A percentile compares a stretch with the other conserved stretches of the same genome.
Conservation (phyloP, 345 rosid genomes). For the Aurinia saxatilis region DNA sequence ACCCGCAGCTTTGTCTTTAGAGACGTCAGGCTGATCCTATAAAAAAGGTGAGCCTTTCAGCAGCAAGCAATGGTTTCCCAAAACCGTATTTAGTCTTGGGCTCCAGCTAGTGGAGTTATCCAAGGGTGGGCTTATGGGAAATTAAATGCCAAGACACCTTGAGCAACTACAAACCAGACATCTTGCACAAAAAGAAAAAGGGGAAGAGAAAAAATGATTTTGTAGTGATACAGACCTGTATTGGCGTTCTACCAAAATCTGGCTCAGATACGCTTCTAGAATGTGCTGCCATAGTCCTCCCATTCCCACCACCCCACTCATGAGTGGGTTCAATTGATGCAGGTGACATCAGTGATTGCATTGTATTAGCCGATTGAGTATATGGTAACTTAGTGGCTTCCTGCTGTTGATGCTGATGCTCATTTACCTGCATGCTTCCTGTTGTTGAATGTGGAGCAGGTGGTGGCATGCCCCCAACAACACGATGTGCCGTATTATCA, state of each 20-base stretch:
- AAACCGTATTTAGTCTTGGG: background rate
- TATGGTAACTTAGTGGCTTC: constrained; percentile 34
- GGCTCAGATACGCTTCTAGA: constrained; percentile 69
- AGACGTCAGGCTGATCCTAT: constrained; percentile 51
- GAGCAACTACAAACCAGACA: background rate
- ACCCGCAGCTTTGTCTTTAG: constrained; percentile 42
- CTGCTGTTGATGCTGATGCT: constrained; percentile 31
- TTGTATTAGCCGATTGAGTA: constrained; percentile 49
- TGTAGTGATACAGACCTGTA: constrained; percentile 30
- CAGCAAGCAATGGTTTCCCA: constrained; percentile 4
- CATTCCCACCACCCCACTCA: constrained; percentile 42
- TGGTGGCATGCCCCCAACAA: constrained; percentile 60
- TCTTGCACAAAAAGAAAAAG: background rate
- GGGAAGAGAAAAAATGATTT: background rate
- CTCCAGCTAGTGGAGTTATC: background rate
- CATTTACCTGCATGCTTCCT: constrained; percentile 32
- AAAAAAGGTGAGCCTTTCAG: constrained; percentile 3
- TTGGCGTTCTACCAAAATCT: constrained; percentile 50
- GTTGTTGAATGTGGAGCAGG: constrained; percentile 42
- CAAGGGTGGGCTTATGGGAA: background rate
- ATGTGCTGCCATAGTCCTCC: constrained; percentile 28
- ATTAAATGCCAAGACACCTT: background rate
- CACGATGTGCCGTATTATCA: constrained; percentile 66
- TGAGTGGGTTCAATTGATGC: constrained; percentile 47
- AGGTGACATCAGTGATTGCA: constrained; percentile 44